These are phyloP conservation scores for Globisporangium orthogonon DNA, from an alignment of 352 stramenopile species.

Conservation along the genomic window DNA sequence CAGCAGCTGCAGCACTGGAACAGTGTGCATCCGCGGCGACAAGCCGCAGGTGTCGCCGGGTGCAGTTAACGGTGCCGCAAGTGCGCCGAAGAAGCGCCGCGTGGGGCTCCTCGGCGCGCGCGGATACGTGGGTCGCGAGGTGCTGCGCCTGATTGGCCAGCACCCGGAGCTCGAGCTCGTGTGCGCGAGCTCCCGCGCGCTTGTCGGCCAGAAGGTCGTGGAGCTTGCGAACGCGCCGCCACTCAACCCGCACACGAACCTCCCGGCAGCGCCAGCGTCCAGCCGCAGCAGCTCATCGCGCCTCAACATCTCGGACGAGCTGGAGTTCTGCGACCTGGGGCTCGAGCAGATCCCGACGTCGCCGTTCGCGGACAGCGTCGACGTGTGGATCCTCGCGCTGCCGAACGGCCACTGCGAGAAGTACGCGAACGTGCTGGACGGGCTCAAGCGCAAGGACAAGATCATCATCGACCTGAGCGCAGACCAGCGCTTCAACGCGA, in stretches of 20 bases:
- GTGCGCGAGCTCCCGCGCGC: conserved; percentile 74
- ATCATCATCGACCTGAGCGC: conserved; percentile 85
- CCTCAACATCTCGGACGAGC: conserved; percentile 58
- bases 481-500: conserved; percentile 84
- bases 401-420: conserved; percentile 84
- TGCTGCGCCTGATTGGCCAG: conserved; percentile 76
- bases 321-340: conserved; percentile 81
- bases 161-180: conserved; percentile 79
- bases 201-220: conserved; percentile 74
- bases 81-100: conserved; percentile 46
- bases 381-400: conserved; percentile 84
- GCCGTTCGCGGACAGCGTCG: conserved; percentile 65
- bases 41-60: conserved; percentile 11
- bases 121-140: conserved; percentile 82
- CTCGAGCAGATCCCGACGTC: conserved; percentile 68
- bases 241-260: conserved; percentile 79
- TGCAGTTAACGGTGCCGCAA: conserved; percentile 12
- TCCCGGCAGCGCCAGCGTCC: conserved; percentile 36
- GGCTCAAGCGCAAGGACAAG: conserved; percentile 63
- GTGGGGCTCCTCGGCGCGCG: conserved; percentile 83
- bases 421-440: conserved; percentile 67
- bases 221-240: conserved; percentile 65
- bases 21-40: conserved; percentile 71
- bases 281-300: conserved; percentile 18
- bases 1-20: conserved; percentile 79